These are phyloP conservation scores for Microsporum ferrugineum DNA, from an alignment of 2,329 filamentous ascomycete genomes.

Conservation along the genomic window DNA sequence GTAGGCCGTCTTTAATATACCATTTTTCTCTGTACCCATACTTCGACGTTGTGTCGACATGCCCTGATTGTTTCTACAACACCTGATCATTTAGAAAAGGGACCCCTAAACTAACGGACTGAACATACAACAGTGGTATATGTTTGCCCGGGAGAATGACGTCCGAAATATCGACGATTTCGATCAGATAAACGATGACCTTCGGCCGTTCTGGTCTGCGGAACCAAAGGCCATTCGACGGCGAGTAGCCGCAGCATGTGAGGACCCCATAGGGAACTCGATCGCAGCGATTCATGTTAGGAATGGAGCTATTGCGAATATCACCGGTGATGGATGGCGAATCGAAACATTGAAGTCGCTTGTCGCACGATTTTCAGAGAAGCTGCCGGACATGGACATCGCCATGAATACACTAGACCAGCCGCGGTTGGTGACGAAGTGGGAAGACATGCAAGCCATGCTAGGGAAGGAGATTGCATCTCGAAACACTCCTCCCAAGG, in stretches of 20 bases:
- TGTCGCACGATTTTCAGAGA: not conserved
- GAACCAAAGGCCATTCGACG: conserved; percentile 32
- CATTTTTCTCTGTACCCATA: not conserved
- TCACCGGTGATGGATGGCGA: conserved; percentile 34
- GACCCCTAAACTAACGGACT: not conserved
- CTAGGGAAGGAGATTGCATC: not conserved
- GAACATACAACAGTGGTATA: conserved; percentile 28
- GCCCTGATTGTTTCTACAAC: not conserved
- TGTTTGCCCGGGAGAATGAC: conserved; percentile 33
- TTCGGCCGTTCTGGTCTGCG: conserved; percentile 41
- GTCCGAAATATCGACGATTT: conserved; percentile 41
- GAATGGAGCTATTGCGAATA: conserved; percentile 25
- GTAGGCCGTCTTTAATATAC: not conserved
- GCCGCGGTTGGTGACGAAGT: not conserved
- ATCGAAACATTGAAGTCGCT: conserved; percentile 15
- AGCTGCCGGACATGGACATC: conserved; percentile 2
- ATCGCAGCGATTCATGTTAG: conserved; percentile 25
- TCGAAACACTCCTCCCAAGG: not conserved
- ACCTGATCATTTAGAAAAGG: not conserved
- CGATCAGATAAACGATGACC: conserved; percentile 41
- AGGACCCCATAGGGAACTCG: conserved; percentile 33
- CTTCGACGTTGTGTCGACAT: not conserved
- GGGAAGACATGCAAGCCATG: conserved; percentile 2
- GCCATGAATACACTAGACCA: conserved; percentile 2
- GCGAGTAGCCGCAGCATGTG: conserved; percentile 29